Evolutionary conservation across 352 stramenopile species (phyloP), one percentile per base, ranked within the genome.

Genomic region (Globisporangium middletonii): DNA sequence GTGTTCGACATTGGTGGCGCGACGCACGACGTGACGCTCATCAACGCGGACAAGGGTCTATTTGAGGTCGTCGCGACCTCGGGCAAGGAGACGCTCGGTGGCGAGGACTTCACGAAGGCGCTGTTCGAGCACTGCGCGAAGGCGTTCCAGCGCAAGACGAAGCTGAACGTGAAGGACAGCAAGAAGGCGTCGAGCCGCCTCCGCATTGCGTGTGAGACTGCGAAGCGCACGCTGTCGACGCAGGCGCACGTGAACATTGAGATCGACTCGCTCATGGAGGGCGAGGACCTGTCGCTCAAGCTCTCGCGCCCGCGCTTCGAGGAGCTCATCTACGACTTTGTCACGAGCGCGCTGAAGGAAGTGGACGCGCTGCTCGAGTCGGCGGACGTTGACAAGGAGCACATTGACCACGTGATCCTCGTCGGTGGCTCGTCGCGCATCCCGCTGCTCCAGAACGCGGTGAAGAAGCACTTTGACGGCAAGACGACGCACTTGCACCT

Each of bases 1-100:
- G 98, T 99, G 57, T 99, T 99, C 57, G 97, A 99, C 72, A 92
- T 99, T 63, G 96, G 96, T 62, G 96, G 96, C 48, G 96, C 96
- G 55, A 99, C 96, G 8, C 97, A 98, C 69, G 96, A 99, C 71
- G 93, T 99, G 45, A 97, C 90, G 27, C 77, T 99, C 35, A 63
- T 99, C 30, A 98, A 85, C 58, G 97, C 98, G 59, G 96, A 99
- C 75, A 96, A 99, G 72, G 96, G 96, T 18, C 95, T 99, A 55
- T 99, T 99, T 65, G 95, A 99, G 77, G 87, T 99, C 28, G 92
- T 98, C 57, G 95, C 93, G 57, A 98, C 95, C 43, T 92, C 80
- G 37, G 96, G 97, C 67, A 97, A 99, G 69, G 97, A 97, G 59
- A 89, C 96, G 56, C 79, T 98, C 9, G 96, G 96, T 44, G 96